Evolutionary conservation across 805 yeast species (phyloP).

Genomic region (Dipodascus geniculatus): DNA sequence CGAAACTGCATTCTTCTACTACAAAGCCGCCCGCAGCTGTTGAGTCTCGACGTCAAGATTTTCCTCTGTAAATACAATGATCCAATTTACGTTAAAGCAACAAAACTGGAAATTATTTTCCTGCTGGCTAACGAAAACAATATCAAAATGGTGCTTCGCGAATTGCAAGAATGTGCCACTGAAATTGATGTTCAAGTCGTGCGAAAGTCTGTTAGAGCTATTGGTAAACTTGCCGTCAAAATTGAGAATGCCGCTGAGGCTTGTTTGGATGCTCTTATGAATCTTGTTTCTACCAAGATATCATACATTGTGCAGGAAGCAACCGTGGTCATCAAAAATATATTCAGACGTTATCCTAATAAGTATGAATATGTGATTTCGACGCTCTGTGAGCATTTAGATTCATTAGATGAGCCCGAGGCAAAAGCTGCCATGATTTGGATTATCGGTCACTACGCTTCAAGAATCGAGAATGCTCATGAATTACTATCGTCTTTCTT

Average conservation of each 20-base stretch:
- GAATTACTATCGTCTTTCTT: slow-evolving; percentile 33
- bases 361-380: slow-evolving; percentile 35
- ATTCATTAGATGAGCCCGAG: slow-evolving; percentile 60
- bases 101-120: slow-evolving; percentile 79
- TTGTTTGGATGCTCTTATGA: slow-evolving; percentile 53
- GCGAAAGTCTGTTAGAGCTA: slow-evolving; percentile 75
- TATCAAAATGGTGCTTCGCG: slow-evolving; percentile 51
- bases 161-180: slow-evolving; percentile 74
- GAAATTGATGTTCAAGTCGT: slow-evolving; percentile 82
- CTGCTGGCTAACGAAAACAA: slow-evolving; percentile 59
- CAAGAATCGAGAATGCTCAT: slow-evolving; percentile 33
- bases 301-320: slow-evolving; percentile 74
- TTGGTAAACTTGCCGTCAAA: slow-evolving; percentile 81
- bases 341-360: slow-evolving; percentile 64
- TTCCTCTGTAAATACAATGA: slow-evolving; percentile 79
- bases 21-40: slow-evolving; percentile 49
- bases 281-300: slow-evolving; percentile 50
- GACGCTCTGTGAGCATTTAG: slow-evolving; percentile 32
- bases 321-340: slow-evolving; percentile 61
- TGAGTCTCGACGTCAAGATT: slow-evolving; percentile 57
- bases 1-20: slow-evolving; percentile 70
- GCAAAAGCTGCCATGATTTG: slow-evolving; percentile 70
- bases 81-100: slow-evolving; percentile 78
- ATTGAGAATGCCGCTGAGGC: slow-evolving; percentile 46
- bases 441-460: slow-evolving; percentile 68